phyloP scores from a whole-genome alignment of 2,329 filamentous ascomycete genomes.

The Ustilaginoidea virens region DNA sequence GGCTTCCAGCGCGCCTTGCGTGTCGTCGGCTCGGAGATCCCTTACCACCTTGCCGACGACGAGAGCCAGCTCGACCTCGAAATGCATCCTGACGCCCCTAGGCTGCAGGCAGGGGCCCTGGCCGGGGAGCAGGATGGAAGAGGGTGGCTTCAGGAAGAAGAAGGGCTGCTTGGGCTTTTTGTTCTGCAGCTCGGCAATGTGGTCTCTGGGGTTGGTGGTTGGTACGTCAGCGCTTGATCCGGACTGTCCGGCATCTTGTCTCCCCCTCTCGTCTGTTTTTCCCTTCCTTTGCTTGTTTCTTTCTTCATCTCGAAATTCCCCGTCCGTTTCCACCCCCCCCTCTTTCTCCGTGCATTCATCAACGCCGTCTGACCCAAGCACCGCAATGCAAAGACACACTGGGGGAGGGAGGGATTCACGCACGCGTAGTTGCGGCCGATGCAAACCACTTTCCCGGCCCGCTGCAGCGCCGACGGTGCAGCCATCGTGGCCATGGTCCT shows the following conservation, averaged over 20 bases:
- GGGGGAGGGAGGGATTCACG: constrained; percentile 13
- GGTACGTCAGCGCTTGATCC: background rate
- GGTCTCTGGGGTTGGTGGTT: constrained; percentile 44
- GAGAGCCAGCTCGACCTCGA: constrained; percentile 86
- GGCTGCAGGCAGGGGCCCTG: constrained; percentile 71
- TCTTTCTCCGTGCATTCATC: too few relatives aligned
- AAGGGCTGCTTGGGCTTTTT: constrained; percentile 84
- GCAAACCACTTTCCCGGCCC: constrained; percentile 67
- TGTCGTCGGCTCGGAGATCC: constrained; percentile 61
- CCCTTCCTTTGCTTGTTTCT: too few relatives aligned
- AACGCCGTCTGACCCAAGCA: too few relatives aligned
- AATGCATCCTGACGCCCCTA: constrained; percentile 72
- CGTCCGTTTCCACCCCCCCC: too few relatives aligned
- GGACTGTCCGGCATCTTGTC: too few relatives aligned
- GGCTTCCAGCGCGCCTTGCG: constrained; percentile 60
- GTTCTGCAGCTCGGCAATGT: constrained; percentile 85
- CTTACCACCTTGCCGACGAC: constrained; percentile 70
- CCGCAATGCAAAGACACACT: too few relatives aligned
- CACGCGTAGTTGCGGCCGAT: constrained; percentile 95
- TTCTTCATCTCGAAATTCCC: too few relatives aligned
- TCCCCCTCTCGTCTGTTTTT: background rate
- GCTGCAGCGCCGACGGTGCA: constrained; percentile 29
- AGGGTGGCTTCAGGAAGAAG: constrained; percentile 95
- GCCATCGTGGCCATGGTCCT: constrained; percentile 23
- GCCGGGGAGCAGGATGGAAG: constrained; percentile 66